Base-by-base conservation (phyloP, 2,329 filamentous ascomycete genomes). In the Colletotrichum sp. region DNA sequence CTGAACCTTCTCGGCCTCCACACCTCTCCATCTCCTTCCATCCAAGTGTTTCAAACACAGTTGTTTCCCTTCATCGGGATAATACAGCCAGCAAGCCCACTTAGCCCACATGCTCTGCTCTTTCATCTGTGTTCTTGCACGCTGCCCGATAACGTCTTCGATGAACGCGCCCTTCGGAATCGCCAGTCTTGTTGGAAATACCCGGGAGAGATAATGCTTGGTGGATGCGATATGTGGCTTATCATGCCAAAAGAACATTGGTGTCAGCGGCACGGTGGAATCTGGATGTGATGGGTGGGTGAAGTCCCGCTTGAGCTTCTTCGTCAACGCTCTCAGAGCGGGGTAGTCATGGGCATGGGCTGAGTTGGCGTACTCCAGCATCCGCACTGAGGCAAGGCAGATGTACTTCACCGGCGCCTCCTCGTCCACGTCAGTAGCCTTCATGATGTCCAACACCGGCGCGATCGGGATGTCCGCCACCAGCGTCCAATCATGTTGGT, bases 231-330 rank as follows among this genome's bases (percentile, higher is more conserved):
- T 75, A 72, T 91, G 90, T 1, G 90, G 89, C 78, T 91, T 91
- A 75, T 91, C 90, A 71, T 91, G 89, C 90, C 90, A 91, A 79
- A 91, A 90, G 81, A 90, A 91, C 70, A 91, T 84, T 0, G 90
- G 90, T 1, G 90, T 91, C 55, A 91, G 80, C 0, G 88, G 87
- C 1, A 91, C 80, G 16, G 16, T 59, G 16, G 79, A 76, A 18
- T 28, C 28, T n/a, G n/a, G 68, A 30, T 12, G 66, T 24, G 24
- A 62, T 8, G 63, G 72, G 60, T 39, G 62, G 3, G 48, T 64
- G 72, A 89, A 90, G 18, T 85, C 82, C 1, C 84, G 81, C 72
- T 86, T 89, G 24, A 89, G 83, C 22, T 81, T 78, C 0, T 81
- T 75, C 0, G 89, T 90, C 39, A 89, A 77, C 0, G 81, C 77